Percentiles rank a stretch among this genome's conserved stretches.
Conservation (phyloP, 2,329 filamentous ascomycete species). For the Dactylonectria macrodidyma region DNA sequence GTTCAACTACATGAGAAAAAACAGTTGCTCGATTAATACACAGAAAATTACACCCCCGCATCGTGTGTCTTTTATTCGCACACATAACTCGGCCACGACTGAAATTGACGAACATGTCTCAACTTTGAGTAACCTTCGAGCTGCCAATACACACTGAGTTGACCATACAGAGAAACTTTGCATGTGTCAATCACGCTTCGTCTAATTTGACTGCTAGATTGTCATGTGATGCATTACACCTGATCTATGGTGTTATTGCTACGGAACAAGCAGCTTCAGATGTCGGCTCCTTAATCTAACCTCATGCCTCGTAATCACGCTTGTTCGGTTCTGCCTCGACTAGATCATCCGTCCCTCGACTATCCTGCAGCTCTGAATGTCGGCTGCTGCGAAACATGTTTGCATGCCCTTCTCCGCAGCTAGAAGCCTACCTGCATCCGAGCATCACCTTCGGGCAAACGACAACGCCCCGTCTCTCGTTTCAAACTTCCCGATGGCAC, state of each 20-base stretch:
- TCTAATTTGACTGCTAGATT: not conserved
- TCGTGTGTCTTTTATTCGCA: not conserved
- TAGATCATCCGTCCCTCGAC: not conserved
- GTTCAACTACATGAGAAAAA: not conserved
- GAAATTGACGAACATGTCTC: conserved; percentile 30
- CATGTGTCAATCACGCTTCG: not conserved
- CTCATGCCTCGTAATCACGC: not conserved
- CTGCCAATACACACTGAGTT: conserved; percentile 16
- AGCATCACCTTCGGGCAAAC: conserved; percentile 1
- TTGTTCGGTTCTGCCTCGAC: conserved; percentile 10
- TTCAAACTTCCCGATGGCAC: conserved; percentile 23
- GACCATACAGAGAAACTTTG: conserved; percentile 11
- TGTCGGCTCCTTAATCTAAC: conserved; percentile 11
- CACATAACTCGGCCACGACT: not conserved
- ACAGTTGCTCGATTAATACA: not conserved
- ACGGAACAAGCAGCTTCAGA: not conserved
- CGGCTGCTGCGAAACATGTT: conserved; percentile 3
- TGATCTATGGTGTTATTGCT: not conserved
- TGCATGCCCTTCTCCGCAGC: not conserved
- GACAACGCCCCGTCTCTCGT: conserved; percentile 12
- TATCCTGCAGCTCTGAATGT: not conserved
- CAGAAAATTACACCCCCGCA: not conserved
- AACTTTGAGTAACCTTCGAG: conserved; percentile 20
- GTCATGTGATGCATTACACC: not conserved
- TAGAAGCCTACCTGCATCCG: conserved; percentile 11